phyloP scores from a whole-genome alignment of 768 basidiomycete species.

The Tulasnella sp. region DNA sequence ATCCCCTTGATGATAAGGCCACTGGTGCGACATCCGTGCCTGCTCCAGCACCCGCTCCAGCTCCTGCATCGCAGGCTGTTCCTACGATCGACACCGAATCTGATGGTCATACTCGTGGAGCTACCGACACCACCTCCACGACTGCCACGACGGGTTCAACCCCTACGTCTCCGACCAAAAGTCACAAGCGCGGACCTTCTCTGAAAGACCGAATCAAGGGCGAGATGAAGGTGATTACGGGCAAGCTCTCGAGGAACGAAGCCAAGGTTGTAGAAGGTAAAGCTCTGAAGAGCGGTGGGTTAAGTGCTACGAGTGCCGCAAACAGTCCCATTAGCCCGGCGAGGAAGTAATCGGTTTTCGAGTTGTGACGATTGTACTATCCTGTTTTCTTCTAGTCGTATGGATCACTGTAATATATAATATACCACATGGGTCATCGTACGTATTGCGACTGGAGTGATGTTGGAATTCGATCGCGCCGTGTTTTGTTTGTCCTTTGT shows the following conservation, averaged over 20 bases:
- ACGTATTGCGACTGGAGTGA: not conserved
- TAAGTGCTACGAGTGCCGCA: not conserved
- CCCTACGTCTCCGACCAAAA: not conserved
- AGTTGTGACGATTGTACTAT: not conserved
- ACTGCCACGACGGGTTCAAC: not conserved
- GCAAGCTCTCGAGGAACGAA: conserved; percentile 11
- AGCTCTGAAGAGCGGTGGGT: conserved; percentile 19
- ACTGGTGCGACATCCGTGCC: not conserved
- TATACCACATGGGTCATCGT: not conserved
- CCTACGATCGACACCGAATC: not conserved
- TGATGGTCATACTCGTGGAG: not conserved
- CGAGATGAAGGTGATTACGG: conserved; percentile 15
- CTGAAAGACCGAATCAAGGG: conserved; percentile 10
- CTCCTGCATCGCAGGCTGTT: not conserved
- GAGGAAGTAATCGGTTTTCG: not conserved
- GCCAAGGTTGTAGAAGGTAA: conserved; percentile 18
- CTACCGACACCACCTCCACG: not conserved
- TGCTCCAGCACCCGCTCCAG: not conserved
- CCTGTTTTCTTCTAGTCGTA: not conserved
- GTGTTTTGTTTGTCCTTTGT: not conserved
- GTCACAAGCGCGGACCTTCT: not conserved
- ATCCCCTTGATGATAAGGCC: not conserved
- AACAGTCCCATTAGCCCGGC: not conserved
- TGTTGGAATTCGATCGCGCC: not conserved
- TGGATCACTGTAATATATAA: conserved; percentile 5